Base-by-base conservation (phyloP, 75 land plant species). In the Selaginella tamariscina region DNA sequence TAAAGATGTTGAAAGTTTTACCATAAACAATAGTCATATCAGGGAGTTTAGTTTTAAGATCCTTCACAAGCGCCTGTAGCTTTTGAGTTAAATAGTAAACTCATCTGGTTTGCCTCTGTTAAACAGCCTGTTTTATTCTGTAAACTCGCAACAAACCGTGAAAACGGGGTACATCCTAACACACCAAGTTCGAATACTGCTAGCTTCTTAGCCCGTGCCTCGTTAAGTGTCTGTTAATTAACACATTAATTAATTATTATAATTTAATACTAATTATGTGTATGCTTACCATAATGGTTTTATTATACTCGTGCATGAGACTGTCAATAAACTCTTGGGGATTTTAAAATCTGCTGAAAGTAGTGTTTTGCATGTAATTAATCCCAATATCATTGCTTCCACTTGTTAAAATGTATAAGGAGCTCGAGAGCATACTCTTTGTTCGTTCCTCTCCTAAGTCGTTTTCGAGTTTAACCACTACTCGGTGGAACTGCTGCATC, bases 381-480 rank as follows among this genome's bases (percentile, higher is more conserved):
- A 59, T 23, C 8, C 62, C 62, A 8, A 59, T 59, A 59, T 59
- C 62, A n/a, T 59, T 59, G 26, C 62, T 59, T 5, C 62, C 62
- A 8, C 27, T 27, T 59, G 62, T 59, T 8, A 59, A 5, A 15
- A 39, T 39, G 49, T 39, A 39, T 5, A 39, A n/a, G n/a, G 49
- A 39, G 49, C 49, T 39, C 15, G 49, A 15, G 49, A 39, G 15
- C 5, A 15, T 5, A 39, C 5, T 39, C 15, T 5, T 39, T 39
- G 5, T 39, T 5, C 49, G 15, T 39, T 5, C 49, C 5, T 59
- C 8, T n/a, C 62, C 62, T 5, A 59, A 2, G 8, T 59, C 26
- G 8, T 59, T 21, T 5, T 5, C 23, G 8, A 23, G 26, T 59
- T 59, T 59, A 9, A 8, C 2, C 8, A 21, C 62, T 9, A 59